A percentile compares a stretch with the other conserved stretches of the same genome.
Evolutionary conservation across 805 yeast genomes (phyloP).

Genomic region (Metschnikowia vanudenii): DNA sequence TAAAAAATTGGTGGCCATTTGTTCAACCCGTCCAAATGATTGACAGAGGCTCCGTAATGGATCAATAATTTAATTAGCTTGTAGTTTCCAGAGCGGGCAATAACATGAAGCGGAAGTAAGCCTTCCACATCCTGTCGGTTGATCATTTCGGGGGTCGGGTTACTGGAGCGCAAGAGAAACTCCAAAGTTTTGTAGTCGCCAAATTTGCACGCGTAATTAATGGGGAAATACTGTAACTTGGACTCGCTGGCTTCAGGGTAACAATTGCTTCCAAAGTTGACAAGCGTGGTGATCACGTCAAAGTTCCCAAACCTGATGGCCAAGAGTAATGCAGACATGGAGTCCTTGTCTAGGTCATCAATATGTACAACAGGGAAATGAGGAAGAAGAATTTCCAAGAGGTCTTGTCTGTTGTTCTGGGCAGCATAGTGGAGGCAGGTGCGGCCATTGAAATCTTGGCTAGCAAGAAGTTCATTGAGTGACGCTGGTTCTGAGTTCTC

Average conservation of each 20-base stretch:
- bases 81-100: constrained; percentile 78
- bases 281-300: constrained; percentile 34
- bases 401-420: constrained; percentile 46
- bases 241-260: constrained; percentile 47
- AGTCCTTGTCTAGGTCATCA: constrained; percentile 63
- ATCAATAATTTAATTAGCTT: constrained; percentile 66
- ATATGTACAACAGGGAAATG: constrained; percentile 36
- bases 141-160: constrained; percentile 23
- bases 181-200: constrained; percentile 74
- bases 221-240: constrained; percentile 66
- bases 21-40: constrained; percentile 78
- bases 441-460: constrained; percentile 68
- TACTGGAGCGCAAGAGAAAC: constrained; percentile 48
- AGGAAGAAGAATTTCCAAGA: constrained; percentile 43
- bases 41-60: constrained; percentile 68
- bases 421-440: constrained; percentile 88
- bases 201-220: constrained; percentile 84
- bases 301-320: constrained; percentile 71
- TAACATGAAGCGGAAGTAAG: constrained; percentile 80
- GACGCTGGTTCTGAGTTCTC: constrained; percentile 20
- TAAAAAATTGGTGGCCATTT: constrained; percentile 94
- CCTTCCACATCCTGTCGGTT: constrained; percentile 84
- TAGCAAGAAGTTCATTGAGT: constrained; percentile 24
- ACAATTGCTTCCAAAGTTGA: constrained; percentile 35
- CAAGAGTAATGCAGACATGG: constrained; percentile 78